Percentiles rank a stretch among this genome's conserved stretches.
phyloP scores from a whole-genome alignment of 139 green algal species.

The Chlorella sp. region DNA sequence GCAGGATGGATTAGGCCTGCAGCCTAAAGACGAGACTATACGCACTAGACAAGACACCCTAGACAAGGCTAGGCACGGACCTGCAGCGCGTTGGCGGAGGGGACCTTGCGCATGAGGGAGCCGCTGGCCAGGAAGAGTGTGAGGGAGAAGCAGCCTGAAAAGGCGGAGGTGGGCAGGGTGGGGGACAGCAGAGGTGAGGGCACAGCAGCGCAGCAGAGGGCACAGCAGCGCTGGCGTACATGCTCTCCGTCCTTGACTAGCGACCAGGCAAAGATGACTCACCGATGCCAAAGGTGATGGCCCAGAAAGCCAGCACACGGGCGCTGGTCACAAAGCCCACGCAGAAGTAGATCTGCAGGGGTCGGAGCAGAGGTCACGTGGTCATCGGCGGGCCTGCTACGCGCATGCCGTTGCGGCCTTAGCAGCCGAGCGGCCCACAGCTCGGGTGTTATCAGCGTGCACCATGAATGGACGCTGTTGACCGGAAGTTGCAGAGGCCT shows the following conservation, averaged over 20 bases:
- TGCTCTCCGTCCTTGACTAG: too few relatives aligned
- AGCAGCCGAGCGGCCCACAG: not conserved
- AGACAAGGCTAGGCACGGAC: not conserved
- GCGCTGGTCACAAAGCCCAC: not conserved
- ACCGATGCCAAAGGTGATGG: conserved; percentile 8
- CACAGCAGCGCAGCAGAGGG: too few relatives aligned
- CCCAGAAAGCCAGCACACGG: conserved; percentile 32
- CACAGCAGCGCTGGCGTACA: too few relatives aligned
- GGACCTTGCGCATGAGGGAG: not conserved
- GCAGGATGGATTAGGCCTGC: too few relatives aligned
- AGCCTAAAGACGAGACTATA: too few relatives aligned
- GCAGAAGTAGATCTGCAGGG: conserved; percentile 5
- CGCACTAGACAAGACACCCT: too few relatives aligned
- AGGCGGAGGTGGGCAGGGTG: too few relatives aligned
- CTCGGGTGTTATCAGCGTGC: not conserved
- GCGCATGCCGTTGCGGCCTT: not conserved
- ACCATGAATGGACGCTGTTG: not conserved
- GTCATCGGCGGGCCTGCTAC: too few relatives aligned
- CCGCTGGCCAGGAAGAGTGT: conserved; percentile 18
- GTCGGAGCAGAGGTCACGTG: not conserved
- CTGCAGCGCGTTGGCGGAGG: not conserved
- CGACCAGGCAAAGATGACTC: too few relatives aligned
- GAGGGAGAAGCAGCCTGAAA: not conserved
- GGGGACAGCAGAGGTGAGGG: too few relatives aligned
- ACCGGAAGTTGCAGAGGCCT: not conserved